Evolutionary conservation across 169 alveolate species (phyloP).

Genomic region (Cardiosporidium cionae): DNA sequence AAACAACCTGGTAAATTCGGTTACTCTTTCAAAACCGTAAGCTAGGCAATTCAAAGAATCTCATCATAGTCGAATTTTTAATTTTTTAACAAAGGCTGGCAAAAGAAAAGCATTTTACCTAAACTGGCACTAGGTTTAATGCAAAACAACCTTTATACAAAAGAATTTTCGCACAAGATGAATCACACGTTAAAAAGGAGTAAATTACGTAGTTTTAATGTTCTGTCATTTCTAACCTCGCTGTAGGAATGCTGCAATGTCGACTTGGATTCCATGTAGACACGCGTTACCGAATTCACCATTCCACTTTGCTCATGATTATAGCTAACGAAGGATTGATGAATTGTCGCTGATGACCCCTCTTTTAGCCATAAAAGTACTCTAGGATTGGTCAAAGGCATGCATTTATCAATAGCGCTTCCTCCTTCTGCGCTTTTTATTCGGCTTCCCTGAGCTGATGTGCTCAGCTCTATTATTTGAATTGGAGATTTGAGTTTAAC

Average conservation of each 20-base stretch:
- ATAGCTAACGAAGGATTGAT: conserved; percentile 40
- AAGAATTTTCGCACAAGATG: background rate
- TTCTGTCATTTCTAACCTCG: background rate
- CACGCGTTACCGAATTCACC: conserved; percentile 46
- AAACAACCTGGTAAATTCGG: no score
- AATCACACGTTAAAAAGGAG: background rate
- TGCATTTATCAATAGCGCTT: conserved; percentile 5
- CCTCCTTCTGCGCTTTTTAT: conserved; percentile 1
- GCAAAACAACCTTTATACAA: background rate
- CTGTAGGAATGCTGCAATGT: conserved; percentile 27
- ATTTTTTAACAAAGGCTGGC: no score
- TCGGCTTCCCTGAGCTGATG: conserved; percentile 29
- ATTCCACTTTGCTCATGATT: conserved; percentile 30
- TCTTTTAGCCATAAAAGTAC: conserved; percentile 36
- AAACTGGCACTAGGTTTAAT: no score
- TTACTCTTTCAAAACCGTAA: no score
- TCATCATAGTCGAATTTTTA: no score
- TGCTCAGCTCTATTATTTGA: conserved; percentile 13
- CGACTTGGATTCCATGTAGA: conserved; percentile 36
- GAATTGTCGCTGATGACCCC: conserved; percentile 33
- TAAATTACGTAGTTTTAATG: background rate
- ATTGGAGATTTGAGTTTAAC: conserved; percentile 14
- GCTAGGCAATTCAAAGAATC: no score
- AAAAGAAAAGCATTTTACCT: no score
- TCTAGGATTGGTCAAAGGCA: conserved; percentile 38